phyloP scores from a whole-genome alignment of 2,329 filamentous ascomycete species.

The Calonectria pseudoreteaudii region DNA sequence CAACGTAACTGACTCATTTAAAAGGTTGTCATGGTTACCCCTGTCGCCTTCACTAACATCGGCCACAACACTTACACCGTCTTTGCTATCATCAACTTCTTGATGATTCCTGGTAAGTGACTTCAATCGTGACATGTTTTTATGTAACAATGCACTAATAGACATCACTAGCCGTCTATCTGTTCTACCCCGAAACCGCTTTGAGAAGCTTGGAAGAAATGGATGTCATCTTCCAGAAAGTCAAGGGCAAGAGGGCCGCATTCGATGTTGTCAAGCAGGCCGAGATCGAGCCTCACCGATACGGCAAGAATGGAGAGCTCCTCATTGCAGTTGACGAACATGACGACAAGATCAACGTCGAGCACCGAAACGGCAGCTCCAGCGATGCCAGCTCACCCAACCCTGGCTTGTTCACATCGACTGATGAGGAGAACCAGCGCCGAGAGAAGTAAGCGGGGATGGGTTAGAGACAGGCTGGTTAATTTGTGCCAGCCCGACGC shows the following conservation, averaged over 20 bases:
- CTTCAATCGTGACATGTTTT: constrained; percentile 37
- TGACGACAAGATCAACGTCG: constrained; percentile 48
- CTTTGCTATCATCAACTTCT: constrained; percentile 74
- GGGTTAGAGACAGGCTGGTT: not conserved
- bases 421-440: constrained; percentile 51
- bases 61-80: constrained; percentile 72
- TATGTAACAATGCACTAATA: not conserved
- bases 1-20: not conserved
- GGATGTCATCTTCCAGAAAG: constrained; percentile 72
- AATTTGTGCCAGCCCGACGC: not conserved
- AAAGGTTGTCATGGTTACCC: constrained; percentile 71
- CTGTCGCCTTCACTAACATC: constrained; percentile 68
- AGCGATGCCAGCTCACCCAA: constrained; percentile 41
- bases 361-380: constrained; percentile 44
- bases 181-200: constrained; percentile 75
- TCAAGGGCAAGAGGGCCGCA: constrained; percentile 54
- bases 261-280: constrained; percentile 53
- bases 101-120: constrained; percentile 62
- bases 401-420: constrained; percentile 44
- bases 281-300: constrained; percentile 63
- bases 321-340: constrained; percentile 60
- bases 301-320: constrained; percentile 70
- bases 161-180: constrained; percentile 50
- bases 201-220: constrained; percentile 75
- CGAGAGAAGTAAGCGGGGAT: constrained; percentile 7